A percentile compares a stretch with the other conserved stretches of the same genome.
Evolutionary conservation across 2,329 filamentous ascomycete species (phyloP).

Genomic region (Lasiodiplodia gonubiensis): DNA sequence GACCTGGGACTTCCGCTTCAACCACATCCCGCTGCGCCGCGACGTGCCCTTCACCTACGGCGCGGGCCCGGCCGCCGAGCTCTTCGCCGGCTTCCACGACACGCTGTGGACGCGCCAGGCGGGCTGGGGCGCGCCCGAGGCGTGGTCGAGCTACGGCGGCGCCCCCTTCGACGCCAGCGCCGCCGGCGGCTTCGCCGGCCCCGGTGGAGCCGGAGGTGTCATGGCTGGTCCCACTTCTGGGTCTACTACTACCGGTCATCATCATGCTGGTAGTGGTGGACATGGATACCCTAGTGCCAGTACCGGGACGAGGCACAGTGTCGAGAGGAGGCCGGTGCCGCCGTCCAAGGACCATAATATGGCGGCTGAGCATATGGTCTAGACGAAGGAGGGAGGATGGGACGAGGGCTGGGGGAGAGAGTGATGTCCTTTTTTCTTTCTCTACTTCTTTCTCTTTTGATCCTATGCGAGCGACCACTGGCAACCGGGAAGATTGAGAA

Average conservation of each 20-base stretch:
- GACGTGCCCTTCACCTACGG: slow-evolving; percentile 61
- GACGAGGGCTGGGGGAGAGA: neutral
- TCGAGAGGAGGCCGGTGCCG: slow-evolving; percentile 40
- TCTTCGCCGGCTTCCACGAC: slow-evolving; percentile 55
- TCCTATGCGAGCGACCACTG: too few species aligned
- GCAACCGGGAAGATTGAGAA: too few species aligned
- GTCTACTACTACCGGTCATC: neutral
- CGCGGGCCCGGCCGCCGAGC: slow-evolving; percentile 43
- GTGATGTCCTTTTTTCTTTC: neutral
- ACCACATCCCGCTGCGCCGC: slow-evolving; percentile 69
- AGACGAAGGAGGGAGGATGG: neutral
- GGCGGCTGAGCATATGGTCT: slow-evolving; percentile 5
- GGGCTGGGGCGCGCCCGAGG: slow-evolving; percentile 61
- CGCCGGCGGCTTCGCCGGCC: slow-evolving; percentile 24
- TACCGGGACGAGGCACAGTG: slow-evolving; percentile 33
- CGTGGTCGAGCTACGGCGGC: slow-evolving; percentile 45
- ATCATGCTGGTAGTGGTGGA: neutral
- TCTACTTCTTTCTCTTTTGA: neutral
- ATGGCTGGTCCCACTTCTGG: neutral
- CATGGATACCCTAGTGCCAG: neutral
- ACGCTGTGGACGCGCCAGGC: slow-evolving; percentile 65
- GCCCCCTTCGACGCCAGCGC: slow-evolving; percentile 52
- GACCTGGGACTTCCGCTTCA: slow-evolving; percentile 72
- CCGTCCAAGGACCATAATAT: neutral
- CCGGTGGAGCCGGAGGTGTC: neutral